Evolutionary conservation across 352 stramenopile species (phyloP), one percentile per base, ranked within the genome.

Genomic region (Phytophthora vignae): DNA sequence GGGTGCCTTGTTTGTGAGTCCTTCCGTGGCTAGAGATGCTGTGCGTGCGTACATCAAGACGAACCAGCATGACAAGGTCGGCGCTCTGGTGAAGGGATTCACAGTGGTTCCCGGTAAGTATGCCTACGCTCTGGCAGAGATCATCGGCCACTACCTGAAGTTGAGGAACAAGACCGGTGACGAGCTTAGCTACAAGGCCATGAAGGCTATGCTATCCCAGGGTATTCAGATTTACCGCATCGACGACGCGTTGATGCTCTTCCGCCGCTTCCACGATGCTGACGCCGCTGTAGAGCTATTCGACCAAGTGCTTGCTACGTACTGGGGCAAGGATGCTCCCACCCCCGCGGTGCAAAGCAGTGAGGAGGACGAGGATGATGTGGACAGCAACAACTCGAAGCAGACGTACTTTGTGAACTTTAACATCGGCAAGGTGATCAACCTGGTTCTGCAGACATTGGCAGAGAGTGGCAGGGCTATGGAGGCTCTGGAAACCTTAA

Each of bases 41-140:
- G 71, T 90, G 19, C 67, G 67, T 55, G 73, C 81, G 17, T 92
- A 84, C 71, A 83, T 92, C 22, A 48, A 56, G 52, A 80, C 76
- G 14, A 73, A 70, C n/a, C 69, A 91, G 42, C 55, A 82, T 59
- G 80, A 84, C 54, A 92, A 92, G 71, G 66, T 94, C 3, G 76
- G 76, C 27, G 74, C 66, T 38, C 42, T 94, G 15, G 27, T 94
- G 19, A 83, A 88, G 53, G 81, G 80, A 12, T 91, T 91, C 56
- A 78, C 70, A 19, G 55, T 78, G 40, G 48, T 82, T 22, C 71
- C 71, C 31, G 71, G 73, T n/a, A 83, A 84, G 15, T 82, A 89
- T 48, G 70, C 70, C 11, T 81, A 74, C 56, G 82, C 81, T 36
- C 52, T 91, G 53, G 75, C 61, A 50, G 78, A 89, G 66, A 78